A percentile compares a stretch with the other conserved stretches of the same genome.
Conservation (phyloP, 208 protist species). For the Acanthamoeba sp. region DNA sequence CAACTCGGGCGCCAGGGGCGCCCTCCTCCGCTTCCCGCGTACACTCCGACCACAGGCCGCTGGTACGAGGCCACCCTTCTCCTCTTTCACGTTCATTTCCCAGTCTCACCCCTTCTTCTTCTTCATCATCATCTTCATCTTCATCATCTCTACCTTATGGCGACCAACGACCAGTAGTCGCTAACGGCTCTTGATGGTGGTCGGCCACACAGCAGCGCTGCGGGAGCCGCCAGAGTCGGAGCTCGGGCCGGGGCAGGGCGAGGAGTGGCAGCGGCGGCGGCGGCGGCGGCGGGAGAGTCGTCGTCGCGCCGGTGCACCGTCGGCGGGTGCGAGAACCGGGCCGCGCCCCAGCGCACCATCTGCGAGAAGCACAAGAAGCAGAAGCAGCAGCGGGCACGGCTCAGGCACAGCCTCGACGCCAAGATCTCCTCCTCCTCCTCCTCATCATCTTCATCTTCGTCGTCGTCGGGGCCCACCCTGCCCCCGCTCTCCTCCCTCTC, state of each 20-base stretch:
- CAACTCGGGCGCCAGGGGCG: neutral
- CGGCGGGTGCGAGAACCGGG: neutral
- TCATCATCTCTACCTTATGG: neutral
- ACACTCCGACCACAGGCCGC: neutral
- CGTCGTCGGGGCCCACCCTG: neutral
- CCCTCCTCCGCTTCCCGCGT: neutral
- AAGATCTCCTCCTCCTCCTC: neutral
- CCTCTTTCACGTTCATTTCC: neutral
- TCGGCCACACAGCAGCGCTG: neutral
- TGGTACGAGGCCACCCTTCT: neutral
- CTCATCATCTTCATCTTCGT: neutral
- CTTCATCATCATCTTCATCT: neutral
- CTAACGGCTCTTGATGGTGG: neutral
- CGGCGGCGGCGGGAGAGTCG: neutral
- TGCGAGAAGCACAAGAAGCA: slow-evolving; percentile 14
- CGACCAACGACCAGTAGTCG: neutral
- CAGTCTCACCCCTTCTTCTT: neutral
- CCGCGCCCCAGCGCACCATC: neutral
- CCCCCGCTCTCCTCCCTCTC: neutral
- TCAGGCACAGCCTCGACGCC: neutral
- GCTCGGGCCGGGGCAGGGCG: neutral
- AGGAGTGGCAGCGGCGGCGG: neutral
- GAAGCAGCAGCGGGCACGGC: slow-evolving; percentile 20
- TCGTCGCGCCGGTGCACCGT: neutral
- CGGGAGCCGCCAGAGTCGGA: no score